Evolutionary conservation across 2,329 filamentous ascomycete species (phyloP).

Genomic region (Arthrocladium fulminans): DNA sequence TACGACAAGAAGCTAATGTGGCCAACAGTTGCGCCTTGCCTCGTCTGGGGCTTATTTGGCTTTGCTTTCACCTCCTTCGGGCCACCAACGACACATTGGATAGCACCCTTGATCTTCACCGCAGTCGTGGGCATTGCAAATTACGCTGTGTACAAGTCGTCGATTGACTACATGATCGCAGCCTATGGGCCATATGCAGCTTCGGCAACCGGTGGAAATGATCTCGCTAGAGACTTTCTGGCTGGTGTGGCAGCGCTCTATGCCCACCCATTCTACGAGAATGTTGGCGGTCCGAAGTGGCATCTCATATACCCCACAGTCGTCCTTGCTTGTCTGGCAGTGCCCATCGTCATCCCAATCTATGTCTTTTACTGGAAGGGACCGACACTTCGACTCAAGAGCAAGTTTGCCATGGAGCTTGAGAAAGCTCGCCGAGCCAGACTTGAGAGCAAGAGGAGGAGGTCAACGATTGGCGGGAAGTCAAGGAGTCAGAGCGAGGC

Average conservation of each 20-base stretch:
- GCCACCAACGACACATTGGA: conserved; percentile 49
- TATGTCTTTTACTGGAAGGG: conserved; percentile 60
- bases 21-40: conserved; percentile 42
- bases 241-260: conserved; percentile 54
- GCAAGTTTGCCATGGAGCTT: conserved; percentile 55
- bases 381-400: conserved; percentile 47
- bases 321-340: conserved; percentile 52
- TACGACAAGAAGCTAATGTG: background rate
- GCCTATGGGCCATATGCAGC: conserved; percentile 56
- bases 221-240: conserved; percentile 54
- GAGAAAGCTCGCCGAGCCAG: conserved; percentile 35
- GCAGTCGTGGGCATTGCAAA: conserved; percentile 53
- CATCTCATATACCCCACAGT: conserved; percentile 39
- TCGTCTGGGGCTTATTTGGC: conserved; percentile 51
- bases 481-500: background rate
- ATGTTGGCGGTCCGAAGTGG: conserved; percentile 40
- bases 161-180: conserved; percentile 60
- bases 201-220: conserved; percentile 58
- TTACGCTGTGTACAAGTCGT: conserved; percentile 42
- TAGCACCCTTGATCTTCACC: conserved; percentile 52
- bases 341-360: conserved; percentile 53
- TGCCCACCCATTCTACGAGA: conserved; percentile 42
- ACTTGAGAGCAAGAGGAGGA: conserved; percentile 15
- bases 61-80: conserved; percentile 54
- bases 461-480: conserved; percentile 1